phyloP scores from a whole-genome alignment of 768 basidiomycete species.

The Mycena chlorophos region DNA sequence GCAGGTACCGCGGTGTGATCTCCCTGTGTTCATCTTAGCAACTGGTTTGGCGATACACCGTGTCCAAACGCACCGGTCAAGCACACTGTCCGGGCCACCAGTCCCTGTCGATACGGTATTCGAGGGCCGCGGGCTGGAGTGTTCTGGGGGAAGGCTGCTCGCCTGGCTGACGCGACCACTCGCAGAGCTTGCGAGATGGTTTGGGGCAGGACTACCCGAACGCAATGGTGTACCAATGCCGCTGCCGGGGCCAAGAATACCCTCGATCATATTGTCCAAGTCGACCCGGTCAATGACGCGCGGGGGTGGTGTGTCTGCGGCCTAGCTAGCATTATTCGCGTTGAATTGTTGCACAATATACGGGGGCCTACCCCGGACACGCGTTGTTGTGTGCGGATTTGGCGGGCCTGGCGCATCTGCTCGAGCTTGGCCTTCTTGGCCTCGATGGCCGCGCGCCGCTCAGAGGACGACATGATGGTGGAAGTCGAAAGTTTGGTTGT shows the following conservation, averaged over 20 bases:
- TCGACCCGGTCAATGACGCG: slow-evolving; percentile 62
- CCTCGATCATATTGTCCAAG: slow-evolving; percentile 63
- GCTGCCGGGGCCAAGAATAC: slow-evolving; percentile 53
- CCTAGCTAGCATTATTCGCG: slow-evolving; percentile 27
- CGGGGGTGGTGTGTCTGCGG: slow-evolving; percentile 40
- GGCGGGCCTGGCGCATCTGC: slow-evolving; percentile 76
- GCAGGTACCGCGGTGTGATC: slow-evolving; percentile 62
- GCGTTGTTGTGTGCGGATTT: slow-evolving; percentile 52
- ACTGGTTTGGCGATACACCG: neutral
- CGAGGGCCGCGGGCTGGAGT: slow-evolving; percentile 29
- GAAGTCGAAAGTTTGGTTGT: neutral
- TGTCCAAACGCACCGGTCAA: slow-evolving; percentile 57
- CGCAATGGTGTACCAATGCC: slow-evolving; percentile 68
- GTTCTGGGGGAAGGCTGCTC: slow-evolving; percentile 61
- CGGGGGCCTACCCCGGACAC: slow-evolving; percentile 37
- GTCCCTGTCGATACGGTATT: slow-evolving; percentile 19
- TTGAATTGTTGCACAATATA: slow-evolving; percentile 1
- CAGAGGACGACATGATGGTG: slow-evolving; percentile 53
- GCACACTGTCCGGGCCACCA: slow-evolving; percentile 58
- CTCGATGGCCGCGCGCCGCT: slow-evolving; percentile 84
- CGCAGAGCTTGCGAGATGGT: slow-evolving; percentile 43
- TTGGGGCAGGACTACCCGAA: slow-evolving; percentile 35
- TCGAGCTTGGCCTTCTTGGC: slow-evolving; percentile 87
- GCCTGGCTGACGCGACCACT: slow-evolving; percentile 71
- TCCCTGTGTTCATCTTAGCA: slow-evolving; percentile 38